Evolutionary conservation across 2,329 filamentous ascomycete genomes (phyloP).

Genomic region (Pseudogymnoascus sp.): DNA sequence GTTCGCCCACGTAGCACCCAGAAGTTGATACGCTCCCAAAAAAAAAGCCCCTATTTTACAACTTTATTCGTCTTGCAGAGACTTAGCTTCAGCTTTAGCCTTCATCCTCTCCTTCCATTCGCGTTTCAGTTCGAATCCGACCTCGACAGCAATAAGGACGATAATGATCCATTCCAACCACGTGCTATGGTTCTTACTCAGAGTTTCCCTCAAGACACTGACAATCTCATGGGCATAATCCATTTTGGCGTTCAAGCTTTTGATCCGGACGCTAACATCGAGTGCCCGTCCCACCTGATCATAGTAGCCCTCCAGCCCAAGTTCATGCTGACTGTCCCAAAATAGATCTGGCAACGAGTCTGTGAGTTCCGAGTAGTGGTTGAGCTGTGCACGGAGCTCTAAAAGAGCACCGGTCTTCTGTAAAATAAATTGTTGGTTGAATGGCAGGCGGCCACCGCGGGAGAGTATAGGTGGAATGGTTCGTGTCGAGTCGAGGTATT

Average conservation of each 20-base stretch:
- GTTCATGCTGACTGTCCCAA: constrained; percentile 85
- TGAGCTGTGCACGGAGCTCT: constrained; percentile 81
- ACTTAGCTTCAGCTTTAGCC: neutral
- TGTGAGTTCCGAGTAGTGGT: constrained; percentile 93
- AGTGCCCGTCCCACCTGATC: constrained; percentile 84
- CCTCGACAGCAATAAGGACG: constrained; percentile 82
- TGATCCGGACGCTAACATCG: constrained; percentile 86
- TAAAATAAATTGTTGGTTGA: constrained; percentile 69
- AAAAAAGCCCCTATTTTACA: neutral
- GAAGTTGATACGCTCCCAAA: neutral
- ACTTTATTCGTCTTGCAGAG: neutral
- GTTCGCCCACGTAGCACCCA: neutral
- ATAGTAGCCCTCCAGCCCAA: constrained; percentile 89
- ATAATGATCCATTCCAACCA: constrained; percentile 95
- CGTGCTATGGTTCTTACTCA: constrained; percentile 83
- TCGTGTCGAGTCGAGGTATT: constrained; percentile 81
- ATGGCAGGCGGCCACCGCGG: constrained; percentile 52
- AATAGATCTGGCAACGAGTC: constrained; percentile 93
- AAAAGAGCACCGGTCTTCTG: constrained; percentile 90
- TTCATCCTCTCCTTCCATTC: constrained; percentile 25
- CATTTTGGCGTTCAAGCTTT: constrained; percentile 90
- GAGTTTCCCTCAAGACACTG: constrained; percentile 73
- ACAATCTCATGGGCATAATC: constrained; percentile 96
- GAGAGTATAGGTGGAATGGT: constrained; percentile 73
- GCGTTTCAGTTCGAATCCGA: constrained; percentile 73